These are phyloP conservation scores for Yamadazyma songkhlaensis DNA, from an alignment of 1,139 yeast species.

Conservation along the genomic window DNA sequence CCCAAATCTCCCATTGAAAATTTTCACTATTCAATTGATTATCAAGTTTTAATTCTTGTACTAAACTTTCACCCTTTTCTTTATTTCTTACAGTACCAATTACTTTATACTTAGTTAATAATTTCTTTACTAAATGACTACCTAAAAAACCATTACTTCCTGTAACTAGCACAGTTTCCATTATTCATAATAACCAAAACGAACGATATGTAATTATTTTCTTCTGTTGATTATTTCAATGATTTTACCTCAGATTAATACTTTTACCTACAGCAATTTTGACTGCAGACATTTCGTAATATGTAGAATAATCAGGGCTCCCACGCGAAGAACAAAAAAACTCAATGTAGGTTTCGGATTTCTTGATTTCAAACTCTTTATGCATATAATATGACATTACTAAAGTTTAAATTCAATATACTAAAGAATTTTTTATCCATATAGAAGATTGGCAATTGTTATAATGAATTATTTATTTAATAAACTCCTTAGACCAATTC, in stretches of 20 bases:
- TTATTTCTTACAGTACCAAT: constrained; percentile 59
- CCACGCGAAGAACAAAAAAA: no score
- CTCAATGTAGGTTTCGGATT: no score
- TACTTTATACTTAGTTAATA: constrained; percentile 44
- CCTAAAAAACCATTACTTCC: constrained; percentile 43
- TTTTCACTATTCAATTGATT: constrained; percentile 21
- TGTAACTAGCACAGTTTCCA: constrained; percentile 29
- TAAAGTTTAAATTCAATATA: no score
- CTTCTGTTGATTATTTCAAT: neutral
- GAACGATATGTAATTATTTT: neutral
- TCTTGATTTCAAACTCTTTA: no score
- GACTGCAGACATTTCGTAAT: constrained; percentile 1
- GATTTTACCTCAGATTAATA: neutral
- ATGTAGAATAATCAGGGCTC: neutral
- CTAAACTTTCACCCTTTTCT: constrained; percentile 43
- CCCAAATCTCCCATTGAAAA: constrained; percentile 51
- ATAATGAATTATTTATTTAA: no score
- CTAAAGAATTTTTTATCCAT: no score
- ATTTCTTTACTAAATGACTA: constrained; percentile 28
- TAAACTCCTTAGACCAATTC: no score
- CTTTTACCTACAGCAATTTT: no score
- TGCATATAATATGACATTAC: no score
- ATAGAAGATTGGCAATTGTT: no score
- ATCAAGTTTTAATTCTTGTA: constrained; percentile 9
- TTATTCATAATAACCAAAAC: neutral